These are phyloP conservation scores for Viola odorata DNA, from an alignment of 345 rosid species.

Conservation along the genomic window DNA sequence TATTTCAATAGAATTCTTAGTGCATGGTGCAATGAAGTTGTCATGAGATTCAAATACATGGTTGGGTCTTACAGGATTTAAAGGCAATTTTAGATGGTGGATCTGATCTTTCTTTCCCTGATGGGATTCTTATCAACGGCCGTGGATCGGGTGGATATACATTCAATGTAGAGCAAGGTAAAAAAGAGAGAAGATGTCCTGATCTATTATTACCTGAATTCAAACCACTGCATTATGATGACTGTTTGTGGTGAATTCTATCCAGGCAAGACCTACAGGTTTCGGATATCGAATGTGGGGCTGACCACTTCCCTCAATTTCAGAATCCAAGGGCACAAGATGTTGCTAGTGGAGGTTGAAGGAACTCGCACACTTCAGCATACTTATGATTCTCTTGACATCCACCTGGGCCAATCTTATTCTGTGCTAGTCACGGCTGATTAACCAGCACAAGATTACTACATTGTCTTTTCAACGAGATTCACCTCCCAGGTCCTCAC, in stretches of 20 bases:
- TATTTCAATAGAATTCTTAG: background rate
- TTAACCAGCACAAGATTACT: slow-evolving; percentile 49
- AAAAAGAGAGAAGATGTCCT: background rate
- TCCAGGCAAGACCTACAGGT: slow-evolving; percentile 68
- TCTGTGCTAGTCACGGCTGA: slow-evolving; percentile 78
- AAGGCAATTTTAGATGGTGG: slow-evolving; percentile 41
- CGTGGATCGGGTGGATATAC: slow-evolving; percentile 43
- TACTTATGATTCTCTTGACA: slow-evolving; percentile 48
- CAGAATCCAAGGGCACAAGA: slow-evolving; percentile 49
- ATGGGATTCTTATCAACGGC: slow-evolving; percentile 50
- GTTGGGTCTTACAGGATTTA: slow-evolving; percentile 29
- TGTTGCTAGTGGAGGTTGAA: slow-evolving; percentile 77
- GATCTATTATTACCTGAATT: background rate
- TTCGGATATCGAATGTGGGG: slow-evolving; percentile 84
- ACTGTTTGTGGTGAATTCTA: background rate
- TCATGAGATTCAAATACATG: background rate
- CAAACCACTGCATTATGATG: background rate
- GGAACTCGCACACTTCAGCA: slow-evolving; percentile 75
- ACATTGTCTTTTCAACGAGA: slow-evolving; percentile 49
- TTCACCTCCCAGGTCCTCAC: slow-evolving; percentile 38
- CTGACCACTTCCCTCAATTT: slow-evolving; percentile 54
- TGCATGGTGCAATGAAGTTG: background rate
- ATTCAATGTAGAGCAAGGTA: slow-evolving; percentile 47
- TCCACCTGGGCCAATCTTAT: slow-evolving; percentile 24
- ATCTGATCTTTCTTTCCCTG: slow-evolving; percentile 42